Conservation (phyloP, 495 filamentous ascomycete species). For the Daldinia concentrica region DNA sequence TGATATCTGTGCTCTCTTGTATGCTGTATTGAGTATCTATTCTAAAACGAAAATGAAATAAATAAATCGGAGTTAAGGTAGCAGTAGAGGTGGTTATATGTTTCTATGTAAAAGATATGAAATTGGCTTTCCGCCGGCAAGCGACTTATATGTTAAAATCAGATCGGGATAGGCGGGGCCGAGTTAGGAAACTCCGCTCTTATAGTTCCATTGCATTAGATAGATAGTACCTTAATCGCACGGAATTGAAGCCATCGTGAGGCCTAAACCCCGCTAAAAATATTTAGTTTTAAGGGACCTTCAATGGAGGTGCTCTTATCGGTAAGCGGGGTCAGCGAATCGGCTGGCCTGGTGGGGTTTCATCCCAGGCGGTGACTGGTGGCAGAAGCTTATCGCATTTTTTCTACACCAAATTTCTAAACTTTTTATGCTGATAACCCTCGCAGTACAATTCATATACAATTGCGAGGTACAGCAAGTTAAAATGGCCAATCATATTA, state of each 20-base stretch:
- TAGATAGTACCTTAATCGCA: neutral
- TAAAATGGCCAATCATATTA: constrained; percentile 59
- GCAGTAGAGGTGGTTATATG: neutral
- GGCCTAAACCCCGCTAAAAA: constrained; percentile 21
- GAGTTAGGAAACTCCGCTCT: constrained; percentile 46
- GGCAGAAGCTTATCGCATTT: constrained; percentile 48
- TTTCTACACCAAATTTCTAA: constrained; percentile 35
- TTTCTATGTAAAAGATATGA: neutral
- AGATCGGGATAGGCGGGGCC: constrained; percentile 8
- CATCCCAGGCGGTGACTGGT: constrained; percentile 51
- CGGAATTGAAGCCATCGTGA: constrained; percentile 32
- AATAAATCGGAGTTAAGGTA: constrained; percentile 5
- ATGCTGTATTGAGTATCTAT: neutral
- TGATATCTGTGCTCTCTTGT: neutral
- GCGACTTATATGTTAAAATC: constrained; percentile 7
- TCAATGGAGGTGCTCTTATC: constrained; percentile 28
- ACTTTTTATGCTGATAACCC: constrained; percentile 37
- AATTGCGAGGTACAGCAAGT: constrained; percentile 14
- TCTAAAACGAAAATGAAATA: neutral
- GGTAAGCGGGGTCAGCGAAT: constrained; percentile 35
- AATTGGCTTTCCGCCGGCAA: neutral
- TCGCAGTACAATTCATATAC: neutral
- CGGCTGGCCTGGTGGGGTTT: constrained; percentile 20
- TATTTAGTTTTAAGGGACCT: constrained; percentile 20
- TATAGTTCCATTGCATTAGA: neutral